A percentile compares a stretch with the other conserved stretches of the same genome.
Evolutionary conservation across 202 grass and related monocot genomes (phyloP).

Genomic region (Zizania palustris): DNA sequence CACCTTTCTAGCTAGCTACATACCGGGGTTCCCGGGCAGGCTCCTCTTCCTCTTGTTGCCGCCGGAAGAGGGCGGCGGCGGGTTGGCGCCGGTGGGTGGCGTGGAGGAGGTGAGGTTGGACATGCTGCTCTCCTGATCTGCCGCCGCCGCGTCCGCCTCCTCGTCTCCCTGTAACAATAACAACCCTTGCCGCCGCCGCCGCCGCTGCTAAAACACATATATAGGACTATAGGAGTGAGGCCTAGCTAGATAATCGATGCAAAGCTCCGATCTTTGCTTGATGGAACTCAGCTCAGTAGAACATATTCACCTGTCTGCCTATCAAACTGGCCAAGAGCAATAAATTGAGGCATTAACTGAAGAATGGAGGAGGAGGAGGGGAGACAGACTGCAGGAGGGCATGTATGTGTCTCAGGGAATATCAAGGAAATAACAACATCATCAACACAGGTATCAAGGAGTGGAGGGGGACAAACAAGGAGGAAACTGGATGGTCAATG

Average conservation of each 20-base stretch:
- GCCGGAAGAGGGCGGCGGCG: background rate
- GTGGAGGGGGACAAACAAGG: conserved; percentile 46
- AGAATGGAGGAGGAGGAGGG: background rate
- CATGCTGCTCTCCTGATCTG: conserved; percentile 58
- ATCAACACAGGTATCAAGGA: background rate
- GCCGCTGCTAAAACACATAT: conserved; percentile 35
- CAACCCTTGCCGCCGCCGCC: conserved; percentile 15
- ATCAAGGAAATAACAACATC: conserved; percentile 18
- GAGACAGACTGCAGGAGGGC: too few relatives aligned
- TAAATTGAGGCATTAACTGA: conserved; percentile 43
- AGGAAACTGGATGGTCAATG: conserved; percentile 52
- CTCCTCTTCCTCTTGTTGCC: conserved; percentile 81
- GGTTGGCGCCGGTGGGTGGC: conserved; percentile 23
- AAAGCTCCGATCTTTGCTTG: conserved; percentile 11
- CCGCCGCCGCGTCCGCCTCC: conserved; percentile 1
- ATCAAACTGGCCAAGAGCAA: background rate
- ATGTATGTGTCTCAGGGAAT: conserved; percentile 12
- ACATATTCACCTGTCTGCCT: background rate
- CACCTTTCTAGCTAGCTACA: background rate
- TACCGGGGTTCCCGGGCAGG: conserved; percentile 93
- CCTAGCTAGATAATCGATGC: background rate
- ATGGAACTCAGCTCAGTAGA: background rate
- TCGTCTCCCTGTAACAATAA: conserved; percentile 18
- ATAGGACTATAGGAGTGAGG: background rate
- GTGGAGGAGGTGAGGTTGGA: conserved; percentile 64